These are phyloP conservation scores for Exserohilum turcica DNA, from an alignment of 2,329 filamentous ascomycete genomes.

Conservation along the genomic window DNA sequence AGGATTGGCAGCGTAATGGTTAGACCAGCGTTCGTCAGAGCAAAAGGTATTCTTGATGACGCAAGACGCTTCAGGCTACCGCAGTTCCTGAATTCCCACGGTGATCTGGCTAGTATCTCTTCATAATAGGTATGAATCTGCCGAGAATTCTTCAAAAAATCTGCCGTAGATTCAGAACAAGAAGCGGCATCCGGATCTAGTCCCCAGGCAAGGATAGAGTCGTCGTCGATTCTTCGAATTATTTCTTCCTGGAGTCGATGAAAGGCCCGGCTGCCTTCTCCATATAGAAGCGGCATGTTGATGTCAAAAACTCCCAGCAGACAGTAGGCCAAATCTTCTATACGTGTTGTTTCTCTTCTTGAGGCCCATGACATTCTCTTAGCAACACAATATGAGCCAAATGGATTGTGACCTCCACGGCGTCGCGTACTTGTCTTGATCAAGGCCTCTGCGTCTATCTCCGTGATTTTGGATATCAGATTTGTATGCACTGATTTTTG, in stretches of 20 bases:
- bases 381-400: slow-evolving; percentile 7
- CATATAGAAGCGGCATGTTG: slow-evolving; percentile 40
- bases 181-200: background rate
- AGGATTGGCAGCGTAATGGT: background rate
- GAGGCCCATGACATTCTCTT: slow-evolving; percentile 26
- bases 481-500: accelerated
- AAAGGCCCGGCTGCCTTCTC: slow-evolving; percentile 35
- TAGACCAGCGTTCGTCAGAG: background rate
- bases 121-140: too few relatives aligned
- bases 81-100: background rate
- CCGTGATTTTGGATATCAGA: background rate
- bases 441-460: background rate
- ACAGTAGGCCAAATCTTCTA: slow-evolving; percentile 40
- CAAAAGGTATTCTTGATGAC: background rate
- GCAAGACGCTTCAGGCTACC: background rate
- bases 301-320: slow-evolving; percentile 40
- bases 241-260: slow-evolving; percentile 30
- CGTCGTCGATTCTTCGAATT: slow-evolving; percentile 13
- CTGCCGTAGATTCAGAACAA: too few relatives aligned
- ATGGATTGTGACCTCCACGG: too few relatives aligned
- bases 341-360: slow-evolving; percentile 16
- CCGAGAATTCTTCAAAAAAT: too few relatives aligned
- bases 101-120: background rate
- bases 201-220: slow-evolving; percentile 22
- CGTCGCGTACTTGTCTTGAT: background rate